Evolutionary conservation across 2,329 filamentous ascomycete genomes (phyloP).

Genomic region (Microcyclosporella mali): DNA sequence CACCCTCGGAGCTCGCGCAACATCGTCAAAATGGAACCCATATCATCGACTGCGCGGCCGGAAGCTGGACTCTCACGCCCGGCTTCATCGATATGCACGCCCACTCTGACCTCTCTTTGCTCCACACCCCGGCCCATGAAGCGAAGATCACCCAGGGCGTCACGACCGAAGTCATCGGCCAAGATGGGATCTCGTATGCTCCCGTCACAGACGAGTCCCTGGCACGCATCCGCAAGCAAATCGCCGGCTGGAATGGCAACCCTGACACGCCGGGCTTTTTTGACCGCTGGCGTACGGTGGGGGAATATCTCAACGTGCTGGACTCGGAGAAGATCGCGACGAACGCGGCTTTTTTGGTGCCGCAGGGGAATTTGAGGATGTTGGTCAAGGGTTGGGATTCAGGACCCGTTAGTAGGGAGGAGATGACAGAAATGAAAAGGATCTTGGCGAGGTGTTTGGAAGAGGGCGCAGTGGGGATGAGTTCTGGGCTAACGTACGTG

Average conservation of each 20-base stretch:
- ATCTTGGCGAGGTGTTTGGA: constrained; percentile 16
- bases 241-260: constrained; percentile 28
- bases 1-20: not conserved
- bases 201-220: constrained; percentile 19
- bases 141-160: constrained; percentile 28
- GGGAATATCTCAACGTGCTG: constrained; percentile 23
- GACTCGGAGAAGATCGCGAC: constrained; percentile 22
- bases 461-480: constrained; percentile 27
- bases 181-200: constrained; percentile 27
- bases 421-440: constrained; percentile 22
- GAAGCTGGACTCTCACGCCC: constrained; percentile 23
- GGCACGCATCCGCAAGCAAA: constrained; percentile 24
- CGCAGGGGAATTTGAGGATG: constrained; percentile 27
- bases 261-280: constrained; percentile 23
- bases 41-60: constrained; percentile 23
- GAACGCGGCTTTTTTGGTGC: constrained; percentile 26
- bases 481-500: constrained; percentile 25
- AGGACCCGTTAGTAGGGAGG: constrained; percentile 14
- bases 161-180: constrained; percentile 27
- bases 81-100: constrained; percentile 31
- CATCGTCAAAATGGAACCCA: constrained; percentile 1
- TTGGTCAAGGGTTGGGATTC: constrained; percentile 24
- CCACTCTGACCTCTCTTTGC: constrained; percentile 26
- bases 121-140: constrained; percentile 23
- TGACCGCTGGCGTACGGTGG: constrained; percentile 24